Percentiles rank a stretch among this genome's conserved stretches.
Conservation (phyloP, 352 stramenopile species). For the Globisporangium cylindrosporum region DNA sequence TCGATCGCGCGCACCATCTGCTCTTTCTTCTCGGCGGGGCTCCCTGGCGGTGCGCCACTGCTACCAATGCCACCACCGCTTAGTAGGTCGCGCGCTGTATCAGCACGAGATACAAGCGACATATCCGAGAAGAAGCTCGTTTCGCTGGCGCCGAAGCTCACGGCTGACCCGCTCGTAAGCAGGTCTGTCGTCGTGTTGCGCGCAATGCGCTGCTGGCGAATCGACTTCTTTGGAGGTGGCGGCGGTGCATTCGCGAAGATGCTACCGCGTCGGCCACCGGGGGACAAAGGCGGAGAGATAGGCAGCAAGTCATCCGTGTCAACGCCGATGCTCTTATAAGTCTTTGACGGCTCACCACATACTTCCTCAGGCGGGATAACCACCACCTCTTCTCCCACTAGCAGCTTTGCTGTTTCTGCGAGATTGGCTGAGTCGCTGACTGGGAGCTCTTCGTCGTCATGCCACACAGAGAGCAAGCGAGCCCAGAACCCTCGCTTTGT, state of each 20-base stretch:
- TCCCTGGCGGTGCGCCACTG: neutral
- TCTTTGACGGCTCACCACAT: constrained; percentile 16
- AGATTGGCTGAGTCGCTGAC: neutral
- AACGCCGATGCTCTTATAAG: constrained; percentile 50
- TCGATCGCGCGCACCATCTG: constrained; percentile 32
- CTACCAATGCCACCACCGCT: neutral
- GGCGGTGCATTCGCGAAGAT: constrained; percentile 18
- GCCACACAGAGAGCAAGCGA: neutral
- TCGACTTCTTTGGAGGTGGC: neutral
- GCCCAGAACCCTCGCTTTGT: neutral
- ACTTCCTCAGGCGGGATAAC: neutral
- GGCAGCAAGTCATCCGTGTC: constrained; percentile 30
- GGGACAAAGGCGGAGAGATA: neutral
- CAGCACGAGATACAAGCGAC: neutral
- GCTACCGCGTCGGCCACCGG: constrained; percentile 8
- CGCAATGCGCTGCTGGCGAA: neutral
- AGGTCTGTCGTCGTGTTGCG: constrained; percentile 4
- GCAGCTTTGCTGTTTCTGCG: neutral
- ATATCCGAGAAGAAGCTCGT: constrained; percentile 18
- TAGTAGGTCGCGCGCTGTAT: neutral
- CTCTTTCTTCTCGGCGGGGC: constrained; percentile 19
- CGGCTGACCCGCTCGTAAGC: neutral
- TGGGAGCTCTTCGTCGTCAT: neutral
- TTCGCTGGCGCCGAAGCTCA: constrained; percentile 14
- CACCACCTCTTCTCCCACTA: neutral